These are phyloP conservation scores for Cochliopodium minus DNA, from an alignment of 208 protist species.

Conservation along the genomic window DNA sequence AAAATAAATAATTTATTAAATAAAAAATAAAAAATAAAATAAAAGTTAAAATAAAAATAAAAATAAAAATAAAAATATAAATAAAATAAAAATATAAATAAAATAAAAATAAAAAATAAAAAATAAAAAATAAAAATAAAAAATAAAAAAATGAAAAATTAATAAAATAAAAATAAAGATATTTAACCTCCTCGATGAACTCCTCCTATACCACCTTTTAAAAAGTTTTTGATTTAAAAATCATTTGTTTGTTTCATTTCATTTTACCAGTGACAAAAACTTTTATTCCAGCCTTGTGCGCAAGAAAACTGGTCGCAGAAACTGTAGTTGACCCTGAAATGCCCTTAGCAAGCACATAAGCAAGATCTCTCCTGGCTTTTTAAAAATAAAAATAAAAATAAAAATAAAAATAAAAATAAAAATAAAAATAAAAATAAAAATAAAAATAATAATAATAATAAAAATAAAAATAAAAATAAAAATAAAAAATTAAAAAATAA, in stretches of 20 bases:
- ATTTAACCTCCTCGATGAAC: conserved; percentile 56
- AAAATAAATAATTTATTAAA: too few species aligned
- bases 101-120: too few species aligned
- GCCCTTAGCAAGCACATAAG: conserved; percentile 25
- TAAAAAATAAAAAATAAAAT: too few species aligned
- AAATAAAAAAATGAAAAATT: too few species aligned
- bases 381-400: conserved; percentile 32
- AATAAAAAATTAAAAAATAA: background rate
- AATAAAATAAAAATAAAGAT: too few species aligned
- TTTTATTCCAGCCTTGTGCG: conserved; percentile 29
- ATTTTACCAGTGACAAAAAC: conserved; percentile 72
- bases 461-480: conserved; percentile 6
- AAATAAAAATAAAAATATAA: too few species aligned
- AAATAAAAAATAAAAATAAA: too few species aligned
- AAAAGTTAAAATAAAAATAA: too few species aligned
- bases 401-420: conserved; percentile 12
- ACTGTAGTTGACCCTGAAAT: conserved; percentile 60
- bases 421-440: background rate
- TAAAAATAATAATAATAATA: conserved; percentile 5
- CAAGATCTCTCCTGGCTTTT: conserved; percentile 47
- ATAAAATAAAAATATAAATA: too few species aligned
- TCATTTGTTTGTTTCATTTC: too few species aligned
- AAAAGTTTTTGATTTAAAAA: too few species aligned
- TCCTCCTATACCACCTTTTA: too few species aligned
- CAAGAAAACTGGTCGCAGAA: conserved; percentile 43